Percentiles rank a stretch among this genome's conserved stretches.
Evolutionary conservation across 169 alveolate genomes (phyloP).

Genomic region (Plasmodium reichenowi): DNA sequence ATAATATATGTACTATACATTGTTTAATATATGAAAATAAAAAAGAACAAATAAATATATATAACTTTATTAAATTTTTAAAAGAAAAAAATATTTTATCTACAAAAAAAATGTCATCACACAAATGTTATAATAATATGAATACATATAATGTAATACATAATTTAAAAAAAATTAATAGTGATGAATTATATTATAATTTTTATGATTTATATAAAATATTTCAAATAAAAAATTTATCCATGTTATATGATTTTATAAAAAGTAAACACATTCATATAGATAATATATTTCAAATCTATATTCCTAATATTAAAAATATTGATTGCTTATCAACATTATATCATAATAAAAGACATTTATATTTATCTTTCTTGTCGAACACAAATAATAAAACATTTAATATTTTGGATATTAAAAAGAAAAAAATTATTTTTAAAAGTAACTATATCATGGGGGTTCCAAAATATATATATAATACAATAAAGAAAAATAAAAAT

Average conservation of each 20-base stretch:
- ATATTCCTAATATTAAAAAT: constrained; percentile 1
- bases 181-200: too few species aligned
- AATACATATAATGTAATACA: too few species aligned
- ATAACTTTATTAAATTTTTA: neutral
- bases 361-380: constrained; percentile 7
- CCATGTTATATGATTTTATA: constrained; percentile 6
- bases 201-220: neutral
- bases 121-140: too few species aligned
- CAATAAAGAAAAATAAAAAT: neutral
- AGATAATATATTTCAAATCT: constrained; percentile 1
- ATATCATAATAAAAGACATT: neutral
- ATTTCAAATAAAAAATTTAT: constrained; percentile 1
- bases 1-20: constrained; percentile 28
- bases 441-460: constrained; percentile 20
- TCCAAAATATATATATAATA: constrained; percentile 37
- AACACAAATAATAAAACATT: constrained; percentile 5
- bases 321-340: constrained; percentile 18
- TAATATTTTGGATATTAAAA: constrained; percentile 17
- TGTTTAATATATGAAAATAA: constrained; percentile 7
- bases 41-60: constrained; percentile 10
- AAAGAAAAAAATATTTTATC: neutral
- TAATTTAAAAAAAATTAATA: too few species aligned
- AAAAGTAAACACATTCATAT: neutral
- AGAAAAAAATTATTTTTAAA: constrained; percentile 4
- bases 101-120: neutral